These are phyloP conservation scores for Gaultheria prostrata DNA, from an alignment of 148 eudicot species.

Conservation along the genomic window DNA sequence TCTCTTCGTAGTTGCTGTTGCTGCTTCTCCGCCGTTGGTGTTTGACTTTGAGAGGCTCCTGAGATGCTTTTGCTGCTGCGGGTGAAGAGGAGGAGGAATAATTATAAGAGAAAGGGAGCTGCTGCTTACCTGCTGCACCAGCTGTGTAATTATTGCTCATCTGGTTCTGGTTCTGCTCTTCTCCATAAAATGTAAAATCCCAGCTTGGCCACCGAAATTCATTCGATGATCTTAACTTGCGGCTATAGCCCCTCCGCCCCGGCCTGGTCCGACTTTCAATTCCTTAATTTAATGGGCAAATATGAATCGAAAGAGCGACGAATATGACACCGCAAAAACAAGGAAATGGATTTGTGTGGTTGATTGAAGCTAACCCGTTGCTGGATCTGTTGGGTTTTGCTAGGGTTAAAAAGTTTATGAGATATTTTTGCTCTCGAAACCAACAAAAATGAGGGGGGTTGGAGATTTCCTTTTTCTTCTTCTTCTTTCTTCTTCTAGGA, in stretches of 20 bases:
- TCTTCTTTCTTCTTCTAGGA: too few species aligned
- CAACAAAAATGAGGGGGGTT: neutral
- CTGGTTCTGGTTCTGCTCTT: slow-evolving; percentile 8
- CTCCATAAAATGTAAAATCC: slow-evolving; percentile 23
- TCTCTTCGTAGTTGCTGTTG: neutral
- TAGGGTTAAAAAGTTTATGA: slow-evolving; percentile 1
- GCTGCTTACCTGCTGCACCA: slow-evolving; percentile 11
- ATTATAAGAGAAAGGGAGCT: slow-evolving; percentile 6
- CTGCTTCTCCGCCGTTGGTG: neutral
- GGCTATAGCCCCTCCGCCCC: too few species aligned
- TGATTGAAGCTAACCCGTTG: neutral
- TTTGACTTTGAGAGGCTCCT: slow-evolving; percentile 9
- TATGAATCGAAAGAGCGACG: neutral
- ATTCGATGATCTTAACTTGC: slow-evolving; percentile 8
- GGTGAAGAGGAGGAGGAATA: slow-evolving; percentile 14
- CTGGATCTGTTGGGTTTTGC: neutral
- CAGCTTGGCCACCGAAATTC: slow-evolving; percentile 24
- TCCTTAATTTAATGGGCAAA: neutral
- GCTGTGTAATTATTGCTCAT: neutral
- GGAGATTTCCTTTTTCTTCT: neutral
- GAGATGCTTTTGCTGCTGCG: neutral
- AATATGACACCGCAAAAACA: neutral
- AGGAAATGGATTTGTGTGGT: neutral
- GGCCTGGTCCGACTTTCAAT: too few species aligned
- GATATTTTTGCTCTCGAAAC: neutral